phyloP scores from a whole-genome alignment of 768 basidiomycete genomes.

The Phlegmacium glaucopus region DNA sequence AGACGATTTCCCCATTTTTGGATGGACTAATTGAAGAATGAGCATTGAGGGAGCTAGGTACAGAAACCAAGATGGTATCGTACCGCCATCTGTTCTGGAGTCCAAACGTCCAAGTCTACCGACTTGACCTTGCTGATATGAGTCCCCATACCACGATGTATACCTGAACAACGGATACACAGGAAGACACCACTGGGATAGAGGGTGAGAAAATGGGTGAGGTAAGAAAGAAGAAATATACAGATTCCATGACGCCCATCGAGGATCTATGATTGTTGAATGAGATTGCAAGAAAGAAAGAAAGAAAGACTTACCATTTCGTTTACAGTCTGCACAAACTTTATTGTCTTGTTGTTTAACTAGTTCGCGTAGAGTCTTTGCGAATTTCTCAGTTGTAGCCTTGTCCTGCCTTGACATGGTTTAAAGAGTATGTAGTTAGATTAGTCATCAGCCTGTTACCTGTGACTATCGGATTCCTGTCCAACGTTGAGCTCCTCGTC shows the following conservation, averaged over 20 bases:
- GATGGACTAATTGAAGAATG: slow-evolving; percentile 50
- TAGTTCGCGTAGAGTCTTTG: slow-evolving; percentile 78
- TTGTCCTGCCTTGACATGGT: slow-evolving; percentile 69
- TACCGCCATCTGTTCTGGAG: slow-evolving; percentile 95
- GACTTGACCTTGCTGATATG: slow-evolving; percentile 98
- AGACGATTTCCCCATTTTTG: slow-evolving; percentile 93
- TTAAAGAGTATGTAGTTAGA: slow-evolving; percentile 8
- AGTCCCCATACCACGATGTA: slow-evolving; percentile 97
- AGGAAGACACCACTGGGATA: slow-evolving; percentile 83
- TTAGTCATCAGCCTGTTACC: background rate
- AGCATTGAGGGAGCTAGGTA: slow-evolving; percentile 2
- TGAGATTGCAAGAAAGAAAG: no score
- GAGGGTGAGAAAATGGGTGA: slow-evolving; percentile 2
- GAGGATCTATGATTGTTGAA: slow-evolving; percentile 59
- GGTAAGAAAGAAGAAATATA: slow-evolving; percentile 33
- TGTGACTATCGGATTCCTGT: background rate
- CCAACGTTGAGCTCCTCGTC: no score
- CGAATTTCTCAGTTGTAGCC: slow-evolving; percentile 76
- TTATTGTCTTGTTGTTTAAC: slow-evolving; percentile 92
- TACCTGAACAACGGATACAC: slow-evolving; percentile 96
- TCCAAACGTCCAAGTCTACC: slow-evolving; percentile 97
- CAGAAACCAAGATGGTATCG: slow-evolving; percentile 11
- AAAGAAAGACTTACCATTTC: slow-evolving; percentile 63
- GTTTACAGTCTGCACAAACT: slow-evolving; percentile 93
- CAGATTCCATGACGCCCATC: slow-evolving; percentile 99